These are phyloP conservation scores for Aspergillus cavernicola DNA, from an alignment of 495 filamentous ascomycete species.

Conservation along the genomic window DNA sequence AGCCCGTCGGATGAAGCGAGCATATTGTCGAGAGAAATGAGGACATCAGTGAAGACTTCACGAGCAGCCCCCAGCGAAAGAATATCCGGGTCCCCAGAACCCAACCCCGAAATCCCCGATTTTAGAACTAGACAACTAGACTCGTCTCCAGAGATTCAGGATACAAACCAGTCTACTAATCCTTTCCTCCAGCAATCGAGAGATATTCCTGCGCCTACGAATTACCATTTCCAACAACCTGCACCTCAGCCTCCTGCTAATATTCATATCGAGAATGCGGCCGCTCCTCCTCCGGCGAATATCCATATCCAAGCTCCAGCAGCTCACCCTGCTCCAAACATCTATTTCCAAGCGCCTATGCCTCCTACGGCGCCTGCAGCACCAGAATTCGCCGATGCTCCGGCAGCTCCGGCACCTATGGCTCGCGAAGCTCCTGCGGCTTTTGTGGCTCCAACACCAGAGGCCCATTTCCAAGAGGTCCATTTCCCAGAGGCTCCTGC, in stretches of 20 bases:
- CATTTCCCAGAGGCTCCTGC: too few relatives aligned
- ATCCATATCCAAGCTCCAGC: conserved; percentile 4
- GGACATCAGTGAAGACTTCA: neutral
- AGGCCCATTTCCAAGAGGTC: too few relatives aligned
- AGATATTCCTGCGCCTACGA: conserved; percentile 1
- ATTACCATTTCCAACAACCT: conserved; percentile 5
- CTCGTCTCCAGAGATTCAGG: neutral
- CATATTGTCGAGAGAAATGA: neutral
- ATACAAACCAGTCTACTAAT: conserved; percentile 3
- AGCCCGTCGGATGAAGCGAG: conserved; percentile 12
- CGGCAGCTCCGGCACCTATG: conserved; percentile 4
- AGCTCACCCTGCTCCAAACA: conserved; percentile 4
- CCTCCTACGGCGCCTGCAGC: neutral
- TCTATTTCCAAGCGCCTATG: neutral
- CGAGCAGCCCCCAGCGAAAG: neutral
- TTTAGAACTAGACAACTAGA: neutral
- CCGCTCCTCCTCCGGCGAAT: conserved; percentile 8
- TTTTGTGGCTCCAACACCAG: neutral
- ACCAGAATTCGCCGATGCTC: neutral
- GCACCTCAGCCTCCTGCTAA: neutral
- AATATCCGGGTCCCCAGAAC: neutral
- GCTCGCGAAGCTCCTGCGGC: neutral
- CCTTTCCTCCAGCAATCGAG: conserved; percentile 10
- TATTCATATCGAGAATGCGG: conserved; percentile 3
- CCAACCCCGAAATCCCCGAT: neutral